A percentile compares a stretch with the other conserved stretches of the same genome.
These are phyloP conservation scores for Calocybe cyanea DNA, from an alignment of 768 basidiomycete species.

Conservation along the genomic window DNA sequence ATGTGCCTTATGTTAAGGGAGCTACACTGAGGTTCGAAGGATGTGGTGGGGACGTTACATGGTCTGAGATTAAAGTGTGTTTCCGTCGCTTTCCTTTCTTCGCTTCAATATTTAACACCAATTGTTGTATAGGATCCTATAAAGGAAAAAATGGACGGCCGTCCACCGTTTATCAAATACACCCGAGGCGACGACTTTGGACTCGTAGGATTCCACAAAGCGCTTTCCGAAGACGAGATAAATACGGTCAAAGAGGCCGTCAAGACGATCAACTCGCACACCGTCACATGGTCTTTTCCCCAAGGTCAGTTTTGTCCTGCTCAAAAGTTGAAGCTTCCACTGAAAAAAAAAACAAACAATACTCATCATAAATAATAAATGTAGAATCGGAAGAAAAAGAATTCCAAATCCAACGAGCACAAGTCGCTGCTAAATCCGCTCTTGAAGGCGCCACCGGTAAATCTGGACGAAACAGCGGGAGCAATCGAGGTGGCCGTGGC, in stretches of 20 bases:
- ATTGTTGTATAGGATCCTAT: constrained; percentile 36
- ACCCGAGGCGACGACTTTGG: constrained; percentile 41
- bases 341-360: background rate
- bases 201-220: constrained; percentile 62
- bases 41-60: constrained; percentile 45
- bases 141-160: constrained; percentile 45
- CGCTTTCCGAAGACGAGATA: constrained; percentile 69
- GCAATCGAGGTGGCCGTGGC: constrained; percentile 24
- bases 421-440: constrained; percentile 58
- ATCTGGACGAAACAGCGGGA: constrained; percentile 46
- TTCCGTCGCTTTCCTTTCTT: background rate
- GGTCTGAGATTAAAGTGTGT: constrained; percentile 47
- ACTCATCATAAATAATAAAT: too few relatives aligned
- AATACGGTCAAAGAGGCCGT: constrained; percentile 63
- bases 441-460: too few relatives aligned
- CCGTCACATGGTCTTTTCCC: constrained; percentile 61
- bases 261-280: constrained; percentile 59
- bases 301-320: constrained; percentile 41
- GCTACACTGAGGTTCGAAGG: constrained; percentile 59
- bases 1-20: constrained; percentile 50
- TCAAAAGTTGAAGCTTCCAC: background rate
- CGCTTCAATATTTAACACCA: too few relatives aligned
- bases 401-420: constrained; percentile 74
- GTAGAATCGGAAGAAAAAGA: constrained; percentile 70
- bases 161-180: constrained; percentile 51